These are phyloP conservation scores for Citrus unshiu DNA, from an alignment of 345 rosid species.

Conservation along the genomic window DNA sequence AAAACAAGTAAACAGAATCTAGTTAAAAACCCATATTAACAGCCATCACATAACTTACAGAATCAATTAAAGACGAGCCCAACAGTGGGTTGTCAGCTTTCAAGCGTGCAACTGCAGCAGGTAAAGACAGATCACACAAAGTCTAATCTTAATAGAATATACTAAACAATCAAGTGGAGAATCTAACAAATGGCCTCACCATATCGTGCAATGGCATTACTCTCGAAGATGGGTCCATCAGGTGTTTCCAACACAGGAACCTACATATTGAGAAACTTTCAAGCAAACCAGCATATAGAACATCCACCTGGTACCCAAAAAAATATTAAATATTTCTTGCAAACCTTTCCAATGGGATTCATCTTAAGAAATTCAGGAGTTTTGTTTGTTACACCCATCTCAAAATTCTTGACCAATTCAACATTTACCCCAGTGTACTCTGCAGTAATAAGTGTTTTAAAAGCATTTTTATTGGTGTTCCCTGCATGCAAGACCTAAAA, in stretches of 20 bases:
- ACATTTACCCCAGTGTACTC: conserved; percentile 76
- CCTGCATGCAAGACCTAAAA: conserved; percentile 63
- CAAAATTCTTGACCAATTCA: conserved; percentile 47
- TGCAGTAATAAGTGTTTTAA: conserved; percentile 70
- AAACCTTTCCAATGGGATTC: conserved; percentile 94
- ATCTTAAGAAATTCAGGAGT: conserved; percentile 76
- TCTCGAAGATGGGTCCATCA: conserved; percentile 83
- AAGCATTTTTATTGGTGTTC: conserved; percentile 62
- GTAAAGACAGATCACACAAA: not conserved
- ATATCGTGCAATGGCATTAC: conserved; percentile 93
- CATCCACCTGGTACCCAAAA: not conserved
- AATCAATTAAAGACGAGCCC: conserved; percentile 70
- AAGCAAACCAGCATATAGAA: not conserved
- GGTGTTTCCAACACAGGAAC: conserved; percentile 97
- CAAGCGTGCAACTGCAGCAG: conserved; percentile 55
- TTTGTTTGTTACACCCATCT: conserved; percentile 83
- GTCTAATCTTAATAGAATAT: not conserved
- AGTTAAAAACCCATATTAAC: not conserved
- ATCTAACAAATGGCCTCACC: conserved; percentile 38
- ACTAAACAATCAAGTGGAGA: not conserved
- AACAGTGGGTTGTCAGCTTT: conserved; percentile 64
- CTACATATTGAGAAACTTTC: conserved; percentile 26
- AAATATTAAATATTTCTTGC: not conserved
- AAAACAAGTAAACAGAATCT: not conserved
- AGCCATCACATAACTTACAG: conserved; percentile 34